Percentiles rank a stretch among this genome's conserved stretches.
Conservation (phyloP, 2,329 filamentous ascomycete species). For the Aspergillus aculeatinus region DNA sequence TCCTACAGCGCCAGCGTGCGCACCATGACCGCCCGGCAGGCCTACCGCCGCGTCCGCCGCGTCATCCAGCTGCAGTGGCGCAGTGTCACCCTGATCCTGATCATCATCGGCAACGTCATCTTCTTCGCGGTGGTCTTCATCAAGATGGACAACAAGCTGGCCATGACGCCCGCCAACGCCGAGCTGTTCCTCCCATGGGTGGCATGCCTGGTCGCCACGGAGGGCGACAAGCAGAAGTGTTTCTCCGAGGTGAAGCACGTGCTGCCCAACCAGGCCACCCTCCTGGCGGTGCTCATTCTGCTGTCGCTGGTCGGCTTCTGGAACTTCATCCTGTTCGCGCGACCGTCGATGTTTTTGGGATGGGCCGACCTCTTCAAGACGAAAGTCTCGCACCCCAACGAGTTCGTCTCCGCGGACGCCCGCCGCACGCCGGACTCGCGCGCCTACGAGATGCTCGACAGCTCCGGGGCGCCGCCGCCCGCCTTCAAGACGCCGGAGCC, state of each 20-base stretch:
- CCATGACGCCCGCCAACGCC: constrained; percentile 56
- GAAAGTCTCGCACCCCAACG: constrained; percentile 55
- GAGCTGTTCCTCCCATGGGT: constrained; percentile 65
- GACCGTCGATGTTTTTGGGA: constrained; percentile 79
- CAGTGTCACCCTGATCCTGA: constrained; percentile 82
- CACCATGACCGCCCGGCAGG: constrained; percentile 79
- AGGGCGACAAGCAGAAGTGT: constrained; percentile 66
- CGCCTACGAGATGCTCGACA: constrained; percentile 75
- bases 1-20: constrained; percentile 73
- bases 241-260: constrained; percentile 58
- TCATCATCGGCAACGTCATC: constrained; percentile 87
- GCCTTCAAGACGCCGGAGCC: constrained; percentile 36
- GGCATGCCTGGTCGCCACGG: constrained; percentile 61
- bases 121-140: constrained; percentile 94
- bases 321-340: constrained; percentile 76
- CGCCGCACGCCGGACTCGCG: constrained; percentile 62
- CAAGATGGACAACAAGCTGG: constrained; percentile 73
- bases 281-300: constrained; percentile 78
- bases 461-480: constrained; percentile 13
- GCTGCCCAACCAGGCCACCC: constrained; percentile 71
- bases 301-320: constrained; percentile 85
- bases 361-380: constrained; percentile 68
- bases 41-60: constrained; percentile 80
- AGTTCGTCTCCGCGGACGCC: constrained; percentile 89
- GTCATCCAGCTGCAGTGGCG: constrained; percentile 93